phyloP scores from a whole-genome alignment of 1,284 basidiomycete species.

The Taiwanofungus camphoratus region DNA sequence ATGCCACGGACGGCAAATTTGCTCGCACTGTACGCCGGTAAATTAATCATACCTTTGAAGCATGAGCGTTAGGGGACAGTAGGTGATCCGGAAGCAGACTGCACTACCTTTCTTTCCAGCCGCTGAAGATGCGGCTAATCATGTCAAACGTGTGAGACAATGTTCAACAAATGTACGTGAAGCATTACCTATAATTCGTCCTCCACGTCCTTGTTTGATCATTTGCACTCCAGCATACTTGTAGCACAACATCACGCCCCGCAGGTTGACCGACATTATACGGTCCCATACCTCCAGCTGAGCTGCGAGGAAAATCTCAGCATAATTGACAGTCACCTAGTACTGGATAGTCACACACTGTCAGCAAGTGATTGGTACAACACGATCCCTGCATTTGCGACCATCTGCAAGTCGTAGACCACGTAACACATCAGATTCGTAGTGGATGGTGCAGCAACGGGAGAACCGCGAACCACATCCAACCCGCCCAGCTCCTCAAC shows the following conservation, averaged over 20 bases:
- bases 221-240: constrained; percentile 31
- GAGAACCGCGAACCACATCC: constrained; percentile 7
- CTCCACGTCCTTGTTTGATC: constrained; percentile 31
- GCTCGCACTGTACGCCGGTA: constrained; percentile 14
- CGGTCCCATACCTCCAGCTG: constrained; percentile 23
- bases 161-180: no score
- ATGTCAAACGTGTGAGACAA: not conserved
- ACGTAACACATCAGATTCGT: not conserved
- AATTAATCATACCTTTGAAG: constrained; percentile 2
- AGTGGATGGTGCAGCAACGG: not conserved
- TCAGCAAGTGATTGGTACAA: constrained; percentile 18
- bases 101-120: constrained; percentile 6
- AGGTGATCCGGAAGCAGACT: not conserved
- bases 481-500: constrained; percentile 9
- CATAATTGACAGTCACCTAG: not conserved
- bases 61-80: not conserved
- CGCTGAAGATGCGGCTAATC: constrained; percentile 7
- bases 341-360: constrained; percentile 14
- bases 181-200: constrained; percentile 30
- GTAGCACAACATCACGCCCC: constrained; percentile 30
- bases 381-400: constrained; percentile 29
- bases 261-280: constrained; percentile 26
- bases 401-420: constrained; percentile 19
- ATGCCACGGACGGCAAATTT: constrained; percentile 27
- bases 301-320: constrained; percentile 9